Evolutionary conservation across 257 asterid species (phyloP).

Genomic region (Capsicum chinense): DNA sequence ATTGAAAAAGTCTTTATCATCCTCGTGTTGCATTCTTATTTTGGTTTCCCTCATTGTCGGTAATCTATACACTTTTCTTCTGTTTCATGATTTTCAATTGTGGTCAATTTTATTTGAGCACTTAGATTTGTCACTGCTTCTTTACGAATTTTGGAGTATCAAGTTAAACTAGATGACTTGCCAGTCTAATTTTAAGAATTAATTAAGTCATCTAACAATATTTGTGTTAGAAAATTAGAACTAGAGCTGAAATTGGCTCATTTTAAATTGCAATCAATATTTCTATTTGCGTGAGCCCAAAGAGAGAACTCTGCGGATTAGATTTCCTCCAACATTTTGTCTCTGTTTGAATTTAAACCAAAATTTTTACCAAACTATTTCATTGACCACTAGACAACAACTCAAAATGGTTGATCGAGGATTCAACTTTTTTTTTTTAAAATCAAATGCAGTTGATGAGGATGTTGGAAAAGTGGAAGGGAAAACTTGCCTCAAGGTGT

Average conservation of each 20-base stretch:
- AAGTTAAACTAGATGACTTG: background rate
- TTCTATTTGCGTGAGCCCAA: too few species aligned
- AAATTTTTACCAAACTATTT: background rate
- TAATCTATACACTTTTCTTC: background rate
- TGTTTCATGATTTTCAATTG: background rate
- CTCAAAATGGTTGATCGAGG: background rate
- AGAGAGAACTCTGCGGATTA: too few species aligned
- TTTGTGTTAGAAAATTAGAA: too few species aligned
- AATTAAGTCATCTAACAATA: too few species aligned
- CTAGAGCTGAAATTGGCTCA: too few species aligned
- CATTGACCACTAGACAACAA: background rate
- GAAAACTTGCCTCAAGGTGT: conserved; percentile 4
- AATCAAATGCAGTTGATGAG: background rate
- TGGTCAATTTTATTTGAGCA: background rate
- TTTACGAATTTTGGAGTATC: background rate
- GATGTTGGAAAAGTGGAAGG: background rate
- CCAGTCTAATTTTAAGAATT: background rate
- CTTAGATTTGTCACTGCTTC: background rate
- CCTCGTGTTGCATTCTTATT: background rate
- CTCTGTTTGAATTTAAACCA: background rate
- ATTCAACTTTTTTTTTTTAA: background rate
- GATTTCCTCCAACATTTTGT: background rate
- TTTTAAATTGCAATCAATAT: too few species aligned
- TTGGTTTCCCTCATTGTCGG: background rate
- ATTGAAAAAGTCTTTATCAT: conserved; percentile 8